These are phyloP conservation scores for Sporisorium exsertum DNA, from an alignment of 1,284 basidiomycete species.

Conservation along the genomic window DNA sequence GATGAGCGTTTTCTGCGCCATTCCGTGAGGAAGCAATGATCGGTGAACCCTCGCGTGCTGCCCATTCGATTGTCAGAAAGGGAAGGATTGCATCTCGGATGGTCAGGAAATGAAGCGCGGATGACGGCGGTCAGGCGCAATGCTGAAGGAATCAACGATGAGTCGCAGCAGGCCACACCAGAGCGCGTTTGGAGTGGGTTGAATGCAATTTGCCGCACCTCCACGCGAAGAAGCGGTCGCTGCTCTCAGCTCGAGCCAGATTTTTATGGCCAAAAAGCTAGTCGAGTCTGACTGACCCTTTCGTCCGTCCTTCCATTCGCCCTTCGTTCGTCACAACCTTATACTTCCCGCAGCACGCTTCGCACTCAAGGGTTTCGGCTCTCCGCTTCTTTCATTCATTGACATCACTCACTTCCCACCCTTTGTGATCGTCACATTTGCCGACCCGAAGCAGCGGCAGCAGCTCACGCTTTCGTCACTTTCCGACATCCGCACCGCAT, in stretches of 20 bases:
- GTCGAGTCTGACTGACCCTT: too few relatives aligned
- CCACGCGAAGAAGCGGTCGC: constrained; percentile 10
- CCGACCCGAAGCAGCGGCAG: background rate
- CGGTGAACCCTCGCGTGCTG: background rate
- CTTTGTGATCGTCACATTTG: background rate
- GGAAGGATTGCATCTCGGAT: background rate
- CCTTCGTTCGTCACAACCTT: background rate
- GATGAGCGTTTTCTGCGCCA: too few relatives aligned
- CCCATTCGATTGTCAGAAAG: background rate
- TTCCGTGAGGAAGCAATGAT: background rate
- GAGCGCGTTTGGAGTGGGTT: background rate
- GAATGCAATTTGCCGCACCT: constrained; percentile 5
- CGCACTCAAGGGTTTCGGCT: background rate
- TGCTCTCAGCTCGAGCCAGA: constrained; percentile 3
- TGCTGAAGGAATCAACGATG: too few relatives aligned
- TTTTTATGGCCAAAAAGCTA: too few relatives aligned
- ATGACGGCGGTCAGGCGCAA: background rate
- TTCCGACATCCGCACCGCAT: background rate
- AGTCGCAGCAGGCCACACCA: constrained; percentile 12
- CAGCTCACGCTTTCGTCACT: background rate
- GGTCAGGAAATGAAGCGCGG: background rate
- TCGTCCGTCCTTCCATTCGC: background rate
- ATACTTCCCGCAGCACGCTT: background rate
- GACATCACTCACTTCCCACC: background rate
- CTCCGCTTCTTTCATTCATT: constrained; percentile 7